Evolutionary conservation across 2,329 filamentous ascomycete species (phyloP), one percentile per base, ranked within the genome.

Genomic region (Diaporthe capsici): DNA sequence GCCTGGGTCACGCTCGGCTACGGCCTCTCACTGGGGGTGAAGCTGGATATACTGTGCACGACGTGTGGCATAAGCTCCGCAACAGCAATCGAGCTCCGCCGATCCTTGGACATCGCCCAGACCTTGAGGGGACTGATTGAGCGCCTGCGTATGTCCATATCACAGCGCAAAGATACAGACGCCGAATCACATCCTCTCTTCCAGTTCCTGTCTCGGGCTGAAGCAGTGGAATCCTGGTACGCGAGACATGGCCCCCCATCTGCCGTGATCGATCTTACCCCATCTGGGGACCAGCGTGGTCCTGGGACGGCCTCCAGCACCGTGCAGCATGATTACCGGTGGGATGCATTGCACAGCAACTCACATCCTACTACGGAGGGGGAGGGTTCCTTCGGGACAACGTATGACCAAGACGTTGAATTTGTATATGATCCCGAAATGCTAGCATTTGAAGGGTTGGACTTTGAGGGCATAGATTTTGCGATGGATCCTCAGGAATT

Each of bases 171-270:
- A 51, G 22, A 68, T 6, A 25, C 6, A 4, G 22, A 25, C 3
- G 20, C 22, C 17, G 28, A 53, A 10, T 31, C 44, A 4, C 44
- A 68, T 25, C 63, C 63, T 22, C 31, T 68, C 12, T n/a, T 31
- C 13, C 63, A 49, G 20, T 51, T 68, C 17, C 20, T 68, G 13
- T 68, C 63, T 10, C 63, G 63, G 22, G 63, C 63, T 25, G 63
- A 68, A 68, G 63, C 20, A 8, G 28, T 68, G 7, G 44, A 68
- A 15, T n/a, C 31, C 28, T 68, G 63, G 63, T 51, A 68, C 47
- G 12, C 13, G 22, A 68, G 31, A 37, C 44, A 68, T 39, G 44
- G 44, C 1, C 44, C 63, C 13, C 31, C 28, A 20, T 31, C 53
- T 17, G 31, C 22, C 20, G 12, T 13, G 20, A 2, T 3, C 31